phyloP scores from a whole-genome alignment of 2,329 filamentous ascomycete species.

The Colletotrichum tropicale region DNA sequence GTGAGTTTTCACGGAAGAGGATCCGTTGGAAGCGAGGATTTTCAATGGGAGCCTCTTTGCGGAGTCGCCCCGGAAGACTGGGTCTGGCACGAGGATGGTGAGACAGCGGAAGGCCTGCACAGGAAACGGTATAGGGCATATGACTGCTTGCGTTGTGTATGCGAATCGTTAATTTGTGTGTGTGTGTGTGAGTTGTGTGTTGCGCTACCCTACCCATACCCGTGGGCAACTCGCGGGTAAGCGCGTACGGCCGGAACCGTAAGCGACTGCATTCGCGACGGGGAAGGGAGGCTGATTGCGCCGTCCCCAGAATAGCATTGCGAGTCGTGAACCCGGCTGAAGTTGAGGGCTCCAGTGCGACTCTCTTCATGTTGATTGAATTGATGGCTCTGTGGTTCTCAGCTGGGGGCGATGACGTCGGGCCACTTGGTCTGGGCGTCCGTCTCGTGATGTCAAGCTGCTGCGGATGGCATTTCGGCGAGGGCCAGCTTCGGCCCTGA shows the following conservation, averaged over 20 bases:
- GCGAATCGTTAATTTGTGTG: neutral
- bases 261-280: neutral
- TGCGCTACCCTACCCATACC: neutral
- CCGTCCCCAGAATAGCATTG: neutral
- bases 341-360: neutral
- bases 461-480: conserved; percentile 14
- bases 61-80: conserved; percentile 10
- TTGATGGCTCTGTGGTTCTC: neutral
- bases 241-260: neutral
- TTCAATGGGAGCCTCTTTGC: neutral
- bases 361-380: neutral
- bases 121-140: neutral
- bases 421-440: conserved; percentile 2
- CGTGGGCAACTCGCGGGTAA: neutral
- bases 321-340: neutral
- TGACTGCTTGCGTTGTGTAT: conserved; percentile 10
- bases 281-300: neutral
- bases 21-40: neutral
- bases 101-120: neutral
- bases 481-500: neutral
- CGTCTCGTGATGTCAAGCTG: conserved; percentile 19
- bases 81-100: neutral
- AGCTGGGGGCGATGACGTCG: conserved; percentile 10
- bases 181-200: neutral
- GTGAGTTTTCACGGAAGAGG: neutral